Evolutionary conservation across 352 stramenopile genomes (phyloP).

Genomic region (Pythium aphanidermatum): DNA sequence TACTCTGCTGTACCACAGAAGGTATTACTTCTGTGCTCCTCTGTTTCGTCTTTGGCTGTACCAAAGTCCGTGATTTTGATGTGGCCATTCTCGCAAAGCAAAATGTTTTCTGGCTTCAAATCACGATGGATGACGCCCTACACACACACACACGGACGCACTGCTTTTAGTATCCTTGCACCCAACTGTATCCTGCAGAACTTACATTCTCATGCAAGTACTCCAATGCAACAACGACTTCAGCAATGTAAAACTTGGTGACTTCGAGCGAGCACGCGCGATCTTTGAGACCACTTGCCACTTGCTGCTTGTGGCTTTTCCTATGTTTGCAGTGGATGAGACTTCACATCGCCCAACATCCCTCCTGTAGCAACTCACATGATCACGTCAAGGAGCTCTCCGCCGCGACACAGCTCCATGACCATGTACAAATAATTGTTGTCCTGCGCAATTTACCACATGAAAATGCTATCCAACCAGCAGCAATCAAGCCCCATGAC

Average conservation of each 20-base stretch:
- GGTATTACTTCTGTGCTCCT: conserved; percentile 79
- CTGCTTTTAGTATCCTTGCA: too few relatives aligned
- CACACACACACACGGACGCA: too few relatives aligned
- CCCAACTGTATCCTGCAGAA: not conserved
- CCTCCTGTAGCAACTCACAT: conserved; percentile 30
- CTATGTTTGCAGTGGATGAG: too few relatives aligned
- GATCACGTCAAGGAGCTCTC: conserved; percentile 84
- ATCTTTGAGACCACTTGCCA: conserved; percentile 47
- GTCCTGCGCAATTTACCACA: conserved; percentile 27
- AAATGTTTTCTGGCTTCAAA: conserved; percentile 91
- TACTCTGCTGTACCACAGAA: conserved; percentile 91
- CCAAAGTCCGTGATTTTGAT: conserved; percentile 91
- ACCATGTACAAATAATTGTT: conserved; percentile 89
- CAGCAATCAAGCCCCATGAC: conserved; percentile 6
- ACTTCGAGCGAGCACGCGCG: conserved; percentile 72
- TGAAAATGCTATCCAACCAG: not conserved
- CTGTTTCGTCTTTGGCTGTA: conserved; percentile 76
- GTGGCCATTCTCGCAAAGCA: conserved; percentile 79
- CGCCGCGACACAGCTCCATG: conserved; percentile 84
- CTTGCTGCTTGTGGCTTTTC: conserved; percentile 70
- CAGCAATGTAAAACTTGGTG: conserved; percentile 91
- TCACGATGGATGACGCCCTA: conserved; percentile 94
- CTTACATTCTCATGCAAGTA: conserved; percentile 90
- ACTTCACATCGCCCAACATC: not conserved
- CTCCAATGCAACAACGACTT: conserved; percentile 91